phyloP scores from a whole-genome alignment of 2,329 filamentous ascomycete genomes.

The Botrytis squamosa region DNA sequence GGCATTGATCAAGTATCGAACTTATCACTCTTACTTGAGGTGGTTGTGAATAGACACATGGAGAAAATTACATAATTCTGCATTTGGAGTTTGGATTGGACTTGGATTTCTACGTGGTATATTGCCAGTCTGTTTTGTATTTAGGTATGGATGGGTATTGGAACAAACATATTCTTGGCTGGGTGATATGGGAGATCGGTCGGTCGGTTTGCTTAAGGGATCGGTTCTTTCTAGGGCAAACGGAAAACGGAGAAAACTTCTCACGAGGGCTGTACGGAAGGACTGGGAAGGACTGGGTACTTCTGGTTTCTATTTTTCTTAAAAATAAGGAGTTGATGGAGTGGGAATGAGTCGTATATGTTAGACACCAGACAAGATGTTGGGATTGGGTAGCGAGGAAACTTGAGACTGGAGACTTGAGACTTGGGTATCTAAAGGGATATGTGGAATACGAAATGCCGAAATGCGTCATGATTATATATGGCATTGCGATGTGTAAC shows the following conservation, averaged over 20 bases:
- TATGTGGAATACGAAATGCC: not conserved
- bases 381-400: not conserved
- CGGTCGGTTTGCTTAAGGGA: not conserved
- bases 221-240: not conserved
- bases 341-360: not conserved
- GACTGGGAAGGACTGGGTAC: not conserved
- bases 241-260: not conserved
- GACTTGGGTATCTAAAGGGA: not conserved
- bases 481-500: not conserved
- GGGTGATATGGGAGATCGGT: not conserved
- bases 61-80: not conserved
- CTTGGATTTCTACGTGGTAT: not conserved
- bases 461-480: not conserved
- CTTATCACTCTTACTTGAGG: not conserved
- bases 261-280: not conserved
- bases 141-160: conserved; percentile 2
- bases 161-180: not conserved
- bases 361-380: not conserved
- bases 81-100: not conserved
- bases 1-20: not conserved
- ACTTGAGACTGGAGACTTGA: not conserved
- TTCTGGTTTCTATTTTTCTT: not conserved
- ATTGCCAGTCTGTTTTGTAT: not conserved
- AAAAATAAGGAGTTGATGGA: not conserved
- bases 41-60: not conserved